phyloP scores from a whole-genome alignment of 2,329 filamentous ascomycete genomes.

The Purpureocillium takamizusanense region DNA sequence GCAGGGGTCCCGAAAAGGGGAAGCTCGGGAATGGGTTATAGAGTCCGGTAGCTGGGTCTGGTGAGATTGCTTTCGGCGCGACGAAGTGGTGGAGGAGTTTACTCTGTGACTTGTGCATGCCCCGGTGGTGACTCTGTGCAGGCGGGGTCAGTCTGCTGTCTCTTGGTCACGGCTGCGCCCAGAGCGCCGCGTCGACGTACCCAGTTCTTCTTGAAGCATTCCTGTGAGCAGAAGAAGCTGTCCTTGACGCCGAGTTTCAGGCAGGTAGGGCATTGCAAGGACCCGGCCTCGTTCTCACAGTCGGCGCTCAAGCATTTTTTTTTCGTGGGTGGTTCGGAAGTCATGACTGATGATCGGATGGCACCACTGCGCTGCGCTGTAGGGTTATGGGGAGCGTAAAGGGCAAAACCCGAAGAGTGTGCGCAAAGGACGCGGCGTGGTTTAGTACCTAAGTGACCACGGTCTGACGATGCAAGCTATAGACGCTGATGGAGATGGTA shows the following conservation, averaged over 20 bases:
- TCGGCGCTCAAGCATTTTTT: slow-evolving; percentile 73
- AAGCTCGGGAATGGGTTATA: slow-evolving; percentile 92
- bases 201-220: slow-evolving; percentile 99
- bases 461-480: too few relatives aligned
- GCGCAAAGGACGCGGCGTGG: too few relatives aligned
- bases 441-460: too few relatives aligned
- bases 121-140: slow-evolving; percentile 68
- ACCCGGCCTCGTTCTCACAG: slow-evolving; percentile 78
- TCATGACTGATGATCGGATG: too few relatives aligned
- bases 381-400: too few relatives aligned
- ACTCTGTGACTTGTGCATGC: slow-evolving; percentile 60
- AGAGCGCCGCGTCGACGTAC: slow-evolving; percentile 40
- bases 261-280: slow-evolving; percentile 90
- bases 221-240: slow-evolving; percentile 95
- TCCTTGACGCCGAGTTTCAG: slow-evolving; percentile 80
- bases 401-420: too few relatives aligned
- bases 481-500: too few relatives aligned
- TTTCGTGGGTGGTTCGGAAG: slow-evolving; percentile 42
- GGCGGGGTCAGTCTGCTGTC: slow-evolving; percentile 7
- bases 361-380: too few relatives aligned
- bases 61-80: slow-evolving; percentile 76
- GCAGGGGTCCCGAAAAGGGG: slow-evolving; percentile 68
- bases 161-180: too few relatives aligned
- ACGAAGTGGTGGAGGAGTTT: slow-evolving; percentile 66
- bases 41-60: slow-evolving; percentile 78